phyloP scores from a whole-genome alignment of 306 rosid genomes.

The Spatholobus suberectus region DNA sequence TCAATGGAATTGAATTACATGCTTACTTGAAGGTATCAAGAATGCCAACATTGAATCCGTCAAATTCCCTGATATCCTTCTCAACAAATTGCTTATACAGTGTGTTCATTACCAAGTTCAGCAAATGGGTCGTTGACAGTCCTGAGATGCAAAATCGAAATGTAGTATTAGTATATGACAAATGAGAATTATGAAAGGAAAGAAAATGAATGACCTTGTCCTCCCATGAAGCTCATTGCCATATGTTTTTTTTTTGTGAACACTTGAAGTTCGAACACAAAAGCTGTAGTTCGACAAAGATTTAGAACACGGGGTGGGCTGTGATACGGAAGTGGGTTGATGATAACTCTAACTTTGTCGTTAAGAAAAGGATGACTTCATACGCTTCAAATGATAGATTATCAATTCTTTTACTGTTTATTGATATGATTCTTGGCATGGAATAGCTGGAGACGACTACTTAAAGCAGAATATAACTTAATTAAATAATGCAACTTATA shows the following conservation, averaged over 20 bases:
- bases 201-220: slow-evolving; percentile 49
- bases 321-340: not conserved
- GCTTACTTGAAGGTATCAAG: slow-evolving; percentile 69
- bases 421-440: slow-evolving; percentile 29
- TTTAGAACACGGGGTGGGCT: not conserved
- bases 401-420: slow-evolving; percentile 18
- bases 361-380: slow-evolving; percentile 61
- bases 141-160: slow-evolving; percentile 48
- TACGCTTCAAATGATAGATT: not conserved
- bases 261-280: not conserved
- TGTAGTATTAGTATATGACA: not conserved
- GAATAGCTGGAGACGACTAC: not conserved
- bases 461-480: not conserved
- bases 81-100: slow-evolving; percentile 44
- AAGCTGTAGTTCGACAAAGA: slow-evolving; percentile 6
- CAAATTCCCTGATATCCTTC: slow-evolving; percentile 33
- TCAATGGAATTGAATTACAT: not conserved
- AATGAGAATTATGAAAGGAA: not conserved
- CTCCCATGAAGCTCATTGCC: slow-evolving; percentile 49
- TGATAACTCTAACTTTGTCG: slow-evolving; percentile 29
- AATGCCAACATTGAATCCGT: slow-evolving; percentile 51
- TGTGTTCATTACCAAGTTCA: slow-evolving; percentile 19
- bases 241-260: slow-evolving; percentile 32
- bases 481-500: not conserved
- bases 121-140: slow-evolving; percentile 35